These are phyloP conservation scores for Aquilaria agallochum DNA, from an alignment of 441 rosid genomes.

Conservation along the genomic window DNA sequence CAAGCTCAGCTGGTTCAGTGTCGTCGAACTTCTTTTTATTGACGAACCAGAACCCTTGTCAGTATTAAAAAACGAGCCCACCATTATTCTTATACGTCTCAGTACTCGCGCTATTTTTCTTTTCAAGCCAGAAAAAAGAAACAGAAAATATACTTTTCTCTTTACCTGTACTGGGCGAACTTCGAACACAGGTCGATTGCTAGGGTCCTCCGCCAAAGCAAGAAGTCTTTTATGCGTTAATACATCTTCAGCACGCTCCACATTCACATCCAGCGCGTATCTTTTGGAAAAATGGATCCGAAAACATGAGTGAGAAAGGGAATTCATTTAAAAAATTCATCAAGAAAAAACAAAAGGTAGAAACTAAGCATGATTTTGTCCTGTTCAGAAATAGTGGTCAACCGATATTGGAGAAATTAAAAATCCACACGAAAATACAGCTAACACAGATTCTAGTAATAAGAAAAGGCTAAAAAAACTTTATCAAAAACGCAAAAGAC, in stretches of 20 bases:
- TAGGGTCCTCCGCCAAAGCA: slow-evolving; percentile 73
- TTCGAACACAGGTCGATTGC: slow-evolving; percentile 73
- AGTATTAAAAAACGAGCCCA: too few species aligned
- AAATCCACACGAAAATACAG: neutral
- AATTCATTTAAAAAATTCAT: neutral
- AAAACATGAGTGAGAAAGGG: neutral
- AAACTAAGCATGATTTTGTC: neutral
- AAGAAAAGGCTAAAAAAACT: neutral
- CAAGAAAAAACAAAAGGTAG: neutral
- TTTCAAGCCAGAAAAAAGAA: too few species aligned
- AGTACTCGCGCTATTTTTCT: too few species aligned
- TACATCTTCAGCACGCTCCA: slow-evolving; percentile 95
- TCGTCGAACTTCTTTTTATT: too few species aligned
- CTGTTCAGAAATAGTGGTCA: too few species aligned
- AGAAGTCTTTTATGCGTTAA: slow-evolving; percentile 73
- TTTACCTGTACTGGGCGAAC: slow-evolving; percentile 85
- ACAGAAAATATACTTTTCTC: too few species aligned
- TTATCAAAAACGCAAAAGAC: slow-evolving; percentile 2
- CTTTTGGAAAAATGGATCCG: slow-evolving; percentile 23
- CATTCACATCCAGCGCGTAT: slow-evolving; percentile 92
- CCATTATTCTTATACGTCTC: too few species aligned
- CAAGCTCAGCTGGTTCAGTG: neutral
- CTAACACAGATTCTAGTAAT: neutral
- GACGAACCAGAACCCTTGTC: too few species aligned
- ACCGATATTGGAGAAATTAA: neutral